Base-by-base conservation (phyloP, 2,329 filamentous ascomycete genomes). In the Talaromyces sp. region DNA sequence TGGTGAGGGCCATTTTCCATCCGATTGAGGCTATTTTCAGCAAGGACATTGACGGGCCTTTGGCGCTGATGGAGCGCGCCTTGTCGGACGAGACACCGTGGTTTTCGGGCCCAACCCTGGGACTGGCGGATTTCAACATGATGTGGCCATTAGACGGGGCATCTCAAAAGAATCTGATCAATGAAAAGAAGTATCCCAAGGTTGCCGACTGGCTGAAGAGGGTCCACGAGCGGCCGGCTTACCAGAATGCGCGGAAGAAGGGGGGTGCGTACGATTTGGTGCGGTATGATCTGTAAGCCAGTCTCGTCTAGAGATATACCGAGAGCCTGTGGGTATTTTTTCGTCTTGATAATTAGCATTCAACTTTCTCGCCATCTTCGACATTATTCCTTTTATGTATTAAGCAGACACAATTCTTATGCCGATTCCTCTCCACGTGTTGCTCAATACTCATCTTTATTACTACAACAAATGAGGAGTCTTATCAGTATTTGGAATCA, bases 131-230 rank as follows among this genome's bases (percentile, higher is more conserved):
- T 69, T 64, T 77, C 14, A 72, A 73, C 61, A 47, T 76, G 55
- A 72, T 64, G 54, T 78, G 67, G 65, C 69, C 71, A 0, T 63
- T 77, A 65, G 74, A 76, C 61, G 65, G 70, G 16, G 68, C 73
- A 47, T 63, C 40, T n/a, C 64, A 68, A 54, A 68, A 69, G 30
- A 66, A 64, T 16, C 75, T 69, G 60, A 67, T 74, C 30, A 66
- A 76, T 63, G 60, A 70, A 28, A 65, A 67, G 23, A 70, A 72
- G 31, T 76, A 68, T 63, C 73, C 71, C 4, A 75, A 69, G 56
- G 16, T 77, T 23, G 59, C 47, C 23, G 68, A 61, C 30, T 78
- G 74, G 75, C 68, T 70, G 62, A 60, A 64, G 60, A 72, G 68
- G 52, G 59, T 74, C 7, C 57, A 63, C 34, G 65, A 66, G 4